phyloP scores from a whole-genome alignment of 306 rosid genomes.

The Quercus robur region DNA sequence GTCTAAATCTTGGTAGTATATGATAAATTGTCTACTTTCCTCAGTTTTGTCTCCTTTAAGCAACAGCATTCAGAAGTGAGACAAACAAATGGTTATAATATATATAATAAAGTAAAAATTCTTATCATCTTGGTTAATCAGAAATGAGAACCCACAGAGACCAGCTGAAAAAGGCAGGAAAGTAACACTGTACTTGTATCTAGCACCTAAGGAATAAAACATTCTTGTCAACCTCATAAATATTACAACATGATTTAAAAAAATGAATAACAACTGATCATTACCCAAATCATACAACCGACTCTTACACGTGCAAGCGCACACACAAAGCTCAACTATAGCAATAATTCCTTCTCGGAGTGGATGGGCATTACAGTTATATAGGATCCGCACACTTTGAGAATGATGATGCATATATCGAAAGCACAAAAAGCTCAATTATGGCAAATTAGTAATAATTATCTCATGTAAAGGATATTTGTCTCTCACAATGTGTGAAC shows the following conservation, averaged over 20 bases:
- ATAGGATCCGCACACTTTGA: no score
- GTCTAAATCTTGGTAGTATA: no score
- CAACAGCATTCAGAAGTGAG: not conserved
- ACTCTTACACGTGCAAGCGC: not conserved
- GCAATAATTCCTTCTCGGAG: no score
- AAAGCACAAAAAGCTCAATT: no score
- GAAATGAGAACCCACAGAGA: not conserved
- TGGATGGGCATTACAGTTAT: no score
- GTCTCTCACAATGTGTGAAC: no score
- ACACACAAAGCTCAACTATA: not conserved
- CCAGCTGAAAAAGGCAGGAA: conserved; percentile 2
- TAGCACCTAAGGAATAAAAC: conserved; percentile 13
- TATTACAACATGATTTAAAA: not conserved
- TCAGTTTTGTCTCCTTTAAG: not conserved
- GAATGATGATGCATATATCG: no score
- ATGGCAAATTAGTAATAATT: no score
- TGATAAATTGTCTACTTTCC: not conserved
- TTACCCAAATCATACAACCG: not conserved
- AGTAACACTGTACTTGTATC: not conserved
- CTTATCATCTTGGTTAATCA: conserved; percentile 23
- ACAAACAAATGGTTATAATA: not conserved
- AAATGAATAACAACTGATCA: not conserved
- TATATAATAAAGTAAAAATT: not conserved
- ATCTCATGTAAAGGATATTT: no score
- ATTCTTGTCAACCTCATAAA: not conserved